Evolutionary conservation across 495 filamentous ascomycete genomes (phyloP).

Genomic region (Annulohypoxylon nitens): DNA sequence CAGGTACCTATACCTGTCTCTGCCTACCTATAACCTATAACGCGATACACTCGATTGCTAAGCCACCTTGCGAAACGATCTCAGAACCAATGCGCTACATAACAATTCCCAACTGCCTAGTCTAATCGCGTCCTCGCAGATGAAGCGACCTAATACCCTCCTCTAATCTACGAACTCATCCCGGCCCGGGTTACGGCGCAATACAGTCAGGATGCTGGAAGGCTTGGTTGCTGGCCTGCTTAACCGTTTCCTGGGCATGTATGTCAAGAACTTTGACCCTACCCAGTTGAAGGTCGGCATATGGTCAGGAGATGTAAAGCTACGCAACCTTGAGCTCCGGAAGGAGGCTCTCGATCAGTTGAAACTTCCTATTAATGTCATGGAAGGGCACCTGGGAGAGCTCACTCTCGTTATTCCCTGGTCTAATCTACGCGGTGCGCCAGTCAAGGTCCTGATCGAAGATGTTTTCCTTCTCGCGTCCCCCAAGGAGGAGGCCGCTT

Average conservation of each 20-base stretch:
- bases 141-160: slow-evolving; percentile 47
- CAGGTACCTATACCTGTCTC: not conserved
- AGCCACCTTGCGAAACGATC: slow-evolving; percentile 6
- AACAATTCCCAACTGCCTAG: not conserved
- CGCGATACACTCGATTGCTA: slow-evolving; percentile 3
- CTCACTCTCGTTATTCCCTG: slow-evolving; percentile 94
- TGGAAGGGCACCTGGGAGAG: slow-evolving; percentile 92
- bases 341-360: slow-evolving; percentile 96
- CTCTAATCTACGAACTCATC: slow-evolving; percentile 49
- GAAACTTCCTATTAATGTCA: slow-evolving; percentile 93
- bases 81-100: not conserved
- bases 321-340: slow-evolving; percentile 90
- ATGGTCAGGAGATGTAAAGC: slow-evolving; percentile 96
- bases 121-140: slow-evolving; percentile 41
- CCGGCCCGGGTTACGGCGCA: slow-evolving; percentile 69
- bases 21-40: not conserved
- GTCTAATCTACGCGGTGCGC: slow-evolving; percentile 94
- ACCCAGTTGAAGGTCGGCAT: slow-evolving; percentile 97
- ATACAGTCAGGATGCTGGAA: slow-evolving; percentile 68
- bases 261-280: slow-evolving; percentile 98
- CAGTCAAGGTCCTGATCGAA: slow-evolving; percentile 93
- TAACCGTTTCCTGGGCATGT: slow-evolving; percentile 99
- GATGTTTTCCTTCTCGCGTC: slow-evolving; percentile 96
- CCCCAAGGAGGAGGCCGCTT: slow-evolving; percentile 92
- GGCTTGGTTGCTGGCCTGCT: slow-evolving; percentile 86